A percentile compares a stretch with the other conserved stretches of the same genome.
Evolutionary conservation across 176 grass and related monocot genomes (phyloP).

Genomic region (Musa itinerans): DNA sequence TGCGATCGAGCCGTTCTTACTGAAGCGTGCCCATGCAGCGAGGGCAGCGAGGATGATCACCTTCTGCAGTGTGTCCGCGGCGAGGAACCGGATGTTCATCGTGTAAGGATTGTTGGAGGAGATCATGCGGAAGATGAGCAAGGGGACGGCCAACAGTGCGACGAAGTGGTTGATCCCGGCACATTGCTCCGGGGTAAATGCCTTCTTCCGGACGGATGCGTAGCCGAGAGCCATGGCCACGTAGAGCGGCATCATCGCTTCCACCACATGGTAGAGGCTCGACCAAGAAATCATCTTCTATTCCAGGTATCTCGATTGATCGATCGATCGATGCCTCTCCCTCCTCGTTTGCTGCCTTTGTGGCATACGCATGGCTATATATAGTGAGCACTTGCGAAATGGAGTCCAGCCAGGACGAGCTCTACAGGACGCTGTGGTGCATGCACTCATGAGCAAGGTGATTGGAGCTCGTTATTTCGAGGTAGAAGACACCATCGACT

Average conservation of each 20-base stretch:
- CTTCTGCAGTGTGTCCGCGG: slow-evolving; percentile 80
- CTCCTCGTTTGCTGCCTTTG: too few species aligned
- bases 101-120: slow-evolving; percentile 63
- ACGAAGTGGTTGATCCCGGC: slow-evolving; percentile 88
- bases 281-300: slow-evolving; percentile 19
- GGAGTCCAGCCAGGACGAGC: too few species aligned
- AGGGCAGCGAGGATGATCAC: slow-evolving; percentile 39
- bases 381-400: too few species aligned
- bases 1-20: slow-evolving; percentile 10
- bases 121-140: slow-evolving; percentile 74
- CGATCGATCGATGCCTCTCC: too few species aligned
- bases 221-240: slow-evolving; percentile 59
- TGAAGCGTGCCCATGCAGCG: slow-evolving; percentile 39
- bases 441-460: too few species aligned
- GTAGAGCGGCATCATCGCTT: slow-evolving; percentile 90
- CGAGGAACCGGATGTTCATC: slow-evolving; percentile 62
- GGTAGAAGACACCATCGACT: too few species aligned
- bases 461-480: too few species aligned
- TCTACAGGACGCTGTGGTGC: too few species aligned
- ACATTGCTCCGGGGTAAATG: slow-evolving; percentile 63
- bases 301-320: too few species aligned
- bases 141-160: slow-evolving; percentile 51
- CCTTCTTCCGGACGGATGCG: slow-evolving; percentile 47
- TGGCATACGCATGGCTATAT: too few species aligned
- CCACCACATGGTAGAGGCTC: slow-evolving; percentile 31